phyloP scores from a whole-genome alignment of 495 filamentous ascomycete genomes.

The Hypoxylon crocopeplum region DNA sequence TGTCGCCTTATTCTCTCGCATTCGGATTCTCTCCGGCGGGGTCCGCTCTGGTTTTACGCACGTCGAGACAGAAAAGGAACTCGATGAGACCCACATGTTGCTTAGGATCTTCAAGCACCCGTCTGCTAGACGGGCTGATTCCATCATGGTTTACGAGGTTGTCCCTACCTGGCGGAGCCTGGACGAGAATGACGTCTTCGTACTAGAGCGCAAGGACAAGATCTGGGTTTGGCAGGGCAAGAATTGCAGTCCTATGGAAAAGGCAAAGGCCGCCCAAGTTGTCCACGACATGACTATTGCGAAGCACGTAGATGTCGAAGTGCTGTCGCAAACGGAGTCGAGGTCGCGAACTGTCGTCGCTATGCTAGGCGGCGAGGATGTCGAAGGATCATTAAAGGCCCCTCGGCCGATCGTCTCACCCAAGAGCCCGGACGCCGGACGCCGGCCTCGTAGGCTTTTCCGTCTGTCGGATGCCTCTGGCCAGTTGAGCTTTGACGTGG shows the following conservation, averaged over 20 bases:
- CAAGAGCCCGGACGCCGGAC: constrained; percentile 2
- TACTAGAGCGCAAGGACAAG: constrained; percentile 64
- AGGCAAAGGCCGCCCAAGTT: constrained; percentile 67
- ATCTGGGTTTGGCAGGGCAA: constrained; percentile 72
- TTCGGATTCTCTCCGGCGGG: constrained; percentile 62
- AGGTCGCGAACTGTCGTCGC: constrained; percentile 59
- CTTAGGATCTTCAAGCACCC: constrained; percentile 66
- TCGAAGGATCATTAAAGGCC: constrained; percentile 42
- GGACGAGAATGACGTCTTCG: constrained; percentile 67
- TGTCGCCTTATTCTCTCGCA: constrained; percentile 60
- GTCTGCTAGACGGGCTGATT: constrained; percentile 47
- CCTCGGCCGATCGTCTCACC: constrained; percentile 48
- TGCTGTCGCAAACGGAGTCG: constrained; percentile 63
- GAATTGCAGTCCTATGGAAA: constrained; percentile 69
- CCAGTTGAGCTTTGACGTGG: constrained; percentile 56
- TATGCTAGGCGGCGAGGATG: constrained; percentile 59
- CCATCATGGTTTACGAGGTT: constrained; percentile 66
- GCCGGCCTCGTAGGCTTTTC: constrained; percentile 56
- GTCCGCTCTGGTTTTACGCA: constrained; percentile 66
- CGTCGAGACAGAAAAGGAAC: constrained; percentile 54
- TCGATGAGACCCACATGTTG: constrained; percentile 53
- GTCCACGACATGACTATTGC: constrained; percentile 67
- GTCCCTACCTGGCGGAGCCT: constrained; percentile 65
- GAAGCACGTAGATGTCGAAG: constrained; percentile 67
- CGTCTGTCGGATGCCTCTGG: constrained; percentile 63